Evolutionary conservation across 2,329 filamentous ascomycete species (phyloP), one percentile per base, ranked within the genome.

Genomic region (Talaromyces sp.): DNA sequence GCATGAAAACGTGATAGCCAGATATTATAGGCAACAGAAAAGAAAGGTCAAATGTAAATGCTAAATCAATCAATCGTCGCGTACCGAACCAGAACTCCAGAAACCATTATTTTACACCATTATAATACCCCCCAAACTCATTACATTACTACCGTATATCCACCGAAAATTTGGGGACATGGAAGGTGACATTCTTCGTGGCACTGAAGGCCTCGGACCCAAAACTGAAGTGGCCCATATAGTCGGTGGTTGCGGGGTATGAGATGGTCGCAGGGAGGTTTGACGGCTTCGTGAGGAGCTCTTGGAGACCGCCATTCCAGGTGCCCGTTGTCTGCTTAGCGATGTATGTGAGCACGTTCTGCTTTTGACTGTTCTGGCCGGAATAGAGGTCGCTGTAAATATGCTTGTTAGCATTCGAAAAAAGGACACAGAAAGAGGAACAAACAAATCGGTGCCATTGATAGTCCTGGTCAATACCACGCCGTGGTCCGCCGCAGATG

Each of bases 141-240:
- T 55, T 50, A 59, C 48, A 31, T 55, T 54, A 62, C 32, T 57
- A 54, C 35, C 52, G 56, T 56, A 75, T 67, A 32, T 71, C 69
- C 57, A 76, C 67, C 38, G 65, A 64, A 53, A 75, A 64, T 19
- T 65, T 57, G 3, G 70, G 65, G 3, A 81, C 80, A 35, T 71
- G 71, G 63, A 84, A 82, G 1, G 82, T 84, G 56, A 83, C 80
- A 43, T 76, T 77, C 3, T 67, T 65, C 26, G 67, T 59, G 8
- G 77, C 71, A 6, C 70, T 77, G 68, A 80, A 81, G 0, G 80
- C 74, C 66, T 85, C 82, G 14, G 79, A 78, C 24, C 82, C 82
- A 63, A 84, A 80, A 52, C 75, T 75, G 65, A 83, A 71, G 63
- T 82, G 80, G 21, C 81, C 82, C 19, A 85, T 67, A 66, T 82